Evolutionary conservation across 352 stramenopile species (phyloP).

Genomic region (Achlya hypogyna): DNA sequence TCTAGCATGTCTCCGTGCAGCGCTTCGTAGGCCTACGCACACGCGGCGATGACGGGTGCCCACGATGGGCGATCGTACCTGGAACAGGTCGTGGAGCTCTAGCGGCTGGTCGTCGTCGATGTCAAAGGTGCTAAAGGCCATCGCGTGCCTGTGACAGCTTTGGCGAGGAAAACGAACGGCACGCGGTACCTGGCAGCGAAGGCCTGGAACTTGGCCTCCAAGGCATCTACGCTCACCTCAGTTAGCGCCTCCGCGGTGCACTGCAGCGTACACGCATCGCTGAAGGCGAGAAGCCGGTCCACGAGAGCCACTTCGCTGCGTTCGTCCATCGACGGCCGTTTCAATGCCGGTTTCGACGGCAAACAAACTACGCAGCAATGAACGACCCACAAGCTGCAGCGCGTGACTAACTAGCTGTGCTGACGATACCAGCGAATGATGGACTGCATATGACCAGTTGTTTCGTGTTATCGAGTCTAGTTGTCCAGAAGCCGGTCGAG

Average conservation of each 20-base stretch:
- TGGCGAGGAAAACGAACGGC: background rate
- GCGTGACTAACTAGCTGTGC: too few relatives aligned
- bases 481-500: background rate
- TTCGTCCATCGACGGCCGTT: background rate
- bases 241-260: background rate
- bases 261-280: background rate
- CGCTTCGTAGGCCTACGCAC: background rate
- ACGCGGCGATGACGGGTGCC: background rate
- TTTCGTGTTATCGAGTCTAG: too few relatives aligned
- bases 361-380: too few relatives aligned
- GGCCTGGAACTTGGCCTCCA: background rate
- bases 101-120: background rate
- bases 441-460: too few relatives aligned
- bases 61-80: background rate
- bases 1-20: background rate
- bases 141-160: background rate
- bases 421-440: too few relatives aligned
- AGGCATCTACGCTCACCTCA: background rate
- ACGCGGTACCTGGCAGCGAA: background rate
- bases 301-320: background rate
- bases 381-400: too few relatives aligned
- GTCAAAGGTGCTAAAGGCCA: constrained; percentile 1
- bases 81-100: background rate
- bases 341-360: background rate
- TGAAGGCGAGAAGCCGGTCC: background rate